These are phyloP conservation scores for Solanum megistacrolobum DNA, from an alignment of 257 asterid genomes.

Conservation along the genomic window DNA sequence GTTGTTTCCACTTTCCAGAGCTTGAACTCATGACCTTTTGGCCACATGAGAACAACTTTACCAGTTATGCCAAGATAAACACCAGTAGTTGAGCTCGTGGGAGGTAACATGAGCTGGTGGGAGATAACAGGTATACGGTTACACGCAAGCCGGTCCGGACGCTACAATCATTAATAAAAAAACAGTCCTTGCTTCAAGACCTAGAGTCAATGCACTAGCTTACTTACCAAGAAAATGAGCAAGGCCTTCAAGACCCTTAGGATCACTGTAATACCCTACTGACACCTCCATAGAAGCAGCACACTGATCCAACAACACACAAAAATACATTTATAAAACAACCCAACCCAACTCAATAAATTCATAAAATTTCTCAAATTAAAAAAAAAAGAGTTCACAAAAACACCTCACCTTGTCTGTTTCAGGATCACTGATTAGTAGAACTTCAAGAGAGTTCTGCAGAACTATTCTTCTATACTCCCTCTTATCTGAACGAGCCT, in stretches of 20 bases:
- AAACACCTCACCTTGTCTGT: slow-evolving; percentile 83
- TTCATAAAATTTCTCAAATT: background rate
- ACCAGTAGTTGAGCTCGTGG: background rate
- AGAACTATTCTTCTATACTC: slow-evolving; percentile 70
- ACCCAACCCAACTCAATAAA: background rate
- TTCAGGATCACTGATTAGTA: slow-evolving; percentile 84
- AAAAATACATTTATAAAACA: background rate
- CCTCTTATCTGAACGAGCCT: slow-evolving; percentile 75
- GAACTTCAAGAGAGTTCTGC: slow-evolving; percentile 64
- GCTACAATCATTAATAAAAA: background rate
- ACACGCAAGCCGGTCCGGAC: background rate
- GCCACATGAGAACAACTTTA: background rate
- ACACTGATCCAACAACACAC: slow-evolving; percentile 37
- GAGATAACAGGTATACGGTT: background rate
- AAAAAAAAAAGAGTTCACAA: background rate
- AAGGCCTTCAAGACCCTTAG: slow-evolving; percentile 90
- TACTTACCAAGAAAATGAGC: slow-evolving; percentile 90
- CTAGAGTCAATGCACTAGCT: background rate
- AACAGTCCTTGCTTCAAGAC: background rate
- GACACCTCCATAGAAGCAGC: slow-evolving; percentile 95
- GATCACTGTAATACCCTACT: slow-evolving; percentile 84
- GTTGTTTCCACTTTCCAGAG: background rate
- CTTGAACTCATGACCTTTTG: background rate
- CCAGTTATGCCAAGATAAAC: background rate
- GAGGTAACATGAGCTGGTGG: background rate